Evolutionary conservation across 805 yeast genomes (phyloP).

Genomic region (Maudiozyma serrabonitensis): DNA sequence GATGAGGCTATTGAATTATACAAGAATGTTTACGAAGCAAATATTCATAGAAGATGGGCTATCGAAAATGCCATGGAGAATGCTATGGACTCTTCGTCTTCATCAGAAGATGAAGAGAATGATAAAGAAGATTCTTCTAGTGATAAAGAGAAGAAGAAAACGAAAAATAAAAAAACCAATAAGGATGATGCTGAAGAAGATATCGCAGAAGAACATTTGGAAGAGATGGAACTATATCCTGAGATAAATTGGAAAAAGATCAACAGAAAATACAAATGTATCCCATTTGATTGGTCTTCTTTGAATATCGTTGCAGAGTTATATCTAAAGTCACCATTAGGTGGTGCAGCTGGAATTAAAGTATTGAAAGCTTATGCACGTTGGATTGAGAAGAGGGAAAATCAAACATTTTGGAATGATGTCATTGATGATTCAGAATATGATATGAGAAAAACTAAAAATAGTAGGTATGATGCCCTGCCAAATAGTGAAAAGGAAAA

Average conservation of each 20-base stretch:
- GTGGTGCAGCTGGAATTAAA: conserved; percentile 52
- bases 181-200: conserved; percentile 12
- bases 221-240: conserved; percentile 22
- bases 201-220: conserved; percentile 8
- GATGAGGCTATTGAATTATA: conserved; percentile 71
- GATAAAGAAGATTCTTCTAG: conserved; percentile 8
- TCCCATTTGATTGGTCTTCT: conserved; percentile 79
- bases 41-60: conserved; percentile 36
- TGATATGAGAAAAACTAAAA: conserved; percentile 56
- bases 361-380: conserved; percentile 64
- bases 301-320: conserved; percentile 77
- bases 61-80: conserved; percentile 22
- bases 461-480: conserved; percentile 35
- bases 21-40: conserved; percentile 50
- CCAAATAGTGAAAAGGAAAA: conserved; percentile 31
- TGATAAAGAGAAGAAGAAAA: conserved; percentile 8
- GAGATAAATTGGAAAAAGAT: conserved; percentile 24
- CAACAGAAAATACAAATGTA: conserved; percentile 27
- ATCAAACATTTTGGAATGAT: conserved; percentile 38
- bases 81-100: conserved; percentile 20
- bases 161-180: neutral
- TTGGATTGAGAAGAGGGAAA: conserved; percentile 67
- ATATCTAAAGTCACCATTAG: conserved; percentile 46
- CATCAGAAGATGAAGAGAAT: conserved; percentile 12
- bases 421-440: conserved; percentile 67